Evolutionary conservation across 2,329 filamentous ascomycete genomes (phyloP).

Genomic region (Aspergillus floridensis): DNA sequence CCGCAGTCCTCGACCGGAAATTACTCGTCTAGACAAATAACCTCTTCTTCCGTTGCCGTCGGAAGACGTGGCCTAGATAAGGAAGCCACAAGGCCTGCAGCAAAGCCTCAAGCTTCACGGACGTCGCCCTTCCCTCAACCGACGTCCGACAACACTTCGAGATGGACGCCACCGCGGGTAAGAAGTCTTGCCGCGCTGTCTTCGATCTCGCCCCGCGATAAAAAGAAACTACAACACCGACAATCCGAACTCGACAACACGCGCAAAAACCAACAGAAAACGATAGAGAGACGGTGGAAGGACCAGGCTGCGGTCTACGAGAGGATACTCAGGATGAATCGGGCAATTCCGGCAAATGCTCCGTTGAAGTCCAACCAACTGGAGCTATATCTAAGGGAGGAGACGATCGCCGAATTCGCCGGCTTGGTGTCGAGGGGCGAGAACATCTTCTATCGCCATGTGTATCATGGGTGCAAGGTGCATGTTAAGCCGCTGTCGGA

Average conservation of each 20-base stretch:
- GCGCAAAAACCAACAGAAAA: neutral
- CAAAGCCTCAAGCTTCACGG: neutral
- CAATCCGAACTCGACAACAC: neutral
- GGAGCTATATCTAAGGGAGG: conserved; percentile 35
- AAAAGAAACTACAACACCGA: neutral
- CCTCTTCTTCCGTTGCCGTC: neutral
- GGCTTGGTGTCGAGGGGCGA: conserved; percentile 34
- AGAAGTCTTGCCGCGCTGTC: neutral
- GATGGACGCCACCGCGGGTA: neutral
- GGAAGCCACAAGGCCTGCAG: neutral
- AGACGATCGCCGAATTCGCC: conserved; percentile 33
- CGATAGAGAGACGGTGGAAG: neutral
- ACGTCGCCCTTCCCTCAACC: neutral
- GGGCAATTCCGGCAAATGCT: neutral
- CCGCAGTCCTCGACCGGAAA: neutral
- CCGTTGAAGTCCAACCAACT: conserved; percentile 20
- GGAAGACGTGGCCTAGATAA: neutral
- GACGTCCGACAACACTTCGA: neutral
- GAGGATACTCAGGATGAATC: neutral
- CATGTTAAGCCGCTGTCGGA: conserved; percentile 33
- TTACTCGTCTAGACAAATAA: neutral
- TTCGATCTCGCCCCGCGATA: neutral
- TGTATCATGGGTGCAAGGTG: conserved; percentile 40
- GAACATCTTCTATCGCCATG: conserved; percentile 37
- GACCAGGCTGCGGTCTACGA: neutral